Evolutionary conservation across 768 basidiomycete species (phyloP).

Genomic region (Trametes cinnabarina): DNA sequence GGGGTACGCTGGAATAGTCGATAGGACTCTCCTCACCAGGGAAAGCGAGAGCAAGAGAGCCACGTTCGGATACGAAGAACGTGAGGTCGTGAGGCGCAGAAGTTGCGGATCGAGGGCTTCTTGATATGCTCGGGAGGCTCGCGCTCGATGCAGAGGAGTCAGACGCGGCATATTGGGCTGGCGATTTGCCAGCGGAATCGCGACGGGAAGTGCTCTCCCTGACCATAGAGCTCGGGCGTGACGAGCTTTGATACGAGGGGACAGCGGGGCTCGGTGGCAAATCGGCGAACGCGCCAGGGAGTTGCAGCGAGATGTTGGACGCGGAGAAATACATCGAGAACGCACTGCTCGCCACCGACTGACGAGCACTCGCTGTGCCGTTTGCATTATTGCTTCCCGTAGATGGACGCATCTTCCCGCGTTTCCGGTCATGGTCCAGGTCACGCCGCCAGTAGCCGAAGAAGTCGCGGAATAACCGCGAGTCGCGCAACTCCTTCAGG

Average conservation of each 20-base stretch:
- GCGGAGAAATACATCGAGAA: conserved; percentile 59
- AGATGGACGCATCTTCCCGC: conserved; percentile 19
- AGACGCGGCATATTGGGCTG: conserved; percentile 7
- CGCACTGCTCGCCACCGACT: conserved; percentile 52
- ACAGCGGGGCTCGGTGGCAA: conserved; percentile 20
- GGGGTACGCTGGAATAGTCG: conserved; percentile 6
- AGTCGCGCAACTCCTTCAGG: conserved; percentile 60
- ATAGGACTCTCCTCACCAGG: conserved; percentile 7
- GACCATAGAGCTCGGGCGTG: conserved; percentile 8
- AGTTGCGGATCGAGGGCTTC: conserved; percentile 6
- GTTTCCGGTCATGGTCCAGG: conserved; percentile 53
- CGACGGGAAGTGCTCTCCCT: neutral
- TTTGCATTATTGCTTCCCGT: conserved; percentile 22
- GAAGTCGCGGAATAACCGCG: conserved; percentile 64
- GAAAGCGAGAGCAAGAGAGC: conserved; percentile 19
- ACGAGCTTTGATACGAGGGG: conserved; percentile 1
- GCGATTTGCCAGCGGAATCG: conserved; percentile 1
- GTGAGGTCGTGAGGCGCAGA: conserved; percentile 19
- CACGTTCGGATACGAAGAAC: conserved; percentile 24
- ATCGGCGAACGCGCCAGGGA: conserved; percentile 24
- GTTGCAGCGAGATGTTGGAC: conserved; percentile 33
- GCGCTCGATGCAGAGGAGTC: conserved; percentile 18
- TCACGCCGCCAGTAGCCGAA: conserved; percentile 79
- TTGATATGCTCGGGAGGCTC: conserved; percentile 7
- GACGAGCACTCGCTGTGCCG: conserved; percentile 32